Base-by-base conservation (phyloP, 2,329 filamentous ascomycete species). In the Fonsecaea multimorphosa region DNA sequence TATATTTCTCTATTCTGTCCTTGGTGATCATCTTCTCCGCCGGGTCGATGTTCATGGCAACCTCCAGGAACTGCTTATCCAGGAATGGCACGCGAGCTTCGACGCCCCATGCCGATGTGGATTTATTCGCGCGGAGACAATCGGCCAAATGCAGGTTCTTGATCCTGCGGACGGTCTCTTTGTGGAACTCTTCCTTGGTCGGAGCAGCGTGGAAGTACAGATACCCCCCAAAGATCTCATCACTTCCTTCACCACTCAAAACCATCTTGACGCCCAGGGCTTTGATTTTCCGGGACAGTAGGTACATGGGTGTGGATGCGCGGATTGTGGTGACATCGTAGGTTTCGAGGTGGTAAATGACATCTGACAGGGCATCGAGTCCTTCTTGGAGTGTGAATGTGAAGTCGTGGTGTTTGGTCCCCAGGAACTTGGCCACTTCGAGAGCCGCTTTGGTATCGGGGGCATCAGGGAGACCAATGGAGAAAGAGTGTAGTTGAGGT, bases 231-330 rank as follows among this genome's bases (percentile, higher is more conserved):
- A 98, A 98, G 78, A 97, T 97, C 82, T 99, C 95, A 79, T 99
- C 95, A 75, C 91, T 95, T 57, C 95, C 95, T 82, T 99, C 95
- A 68, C 95, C 95, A 75, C 91, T 96, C 68, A 99, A 86, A 64
- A 99, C 95, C 95, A 99, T 99, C 87, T 99, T 99, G 76, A 99
- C 91, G 70, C 95, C 95, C 89, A 97, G 94, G 38, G 93, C 95
- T 86, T 99, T 99, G 85, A 99, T 99, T 85, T 99, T 99, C 78
- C 96, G 89, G 68, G 92, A 95, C 55, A 99, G 86, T 70, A 99
- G 84, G 83, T 97, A 99, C 95, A 99, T 99, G 71, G 95, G 95
- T 11, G 95, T 99, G 11, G 94, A 98, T 62, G 95, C 95, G 76
- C 95, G 93, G 77, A 99, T 98, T 2, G 95, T 99, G 60, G 95